Percentiles rank a stretch among this genome's conserved stretches.
These are phyloP conservation scores for Cystofilobasidium capitatum DNA, from an alignment of 768 basidiomycete species.

Conservation along the genomic window DNA sequence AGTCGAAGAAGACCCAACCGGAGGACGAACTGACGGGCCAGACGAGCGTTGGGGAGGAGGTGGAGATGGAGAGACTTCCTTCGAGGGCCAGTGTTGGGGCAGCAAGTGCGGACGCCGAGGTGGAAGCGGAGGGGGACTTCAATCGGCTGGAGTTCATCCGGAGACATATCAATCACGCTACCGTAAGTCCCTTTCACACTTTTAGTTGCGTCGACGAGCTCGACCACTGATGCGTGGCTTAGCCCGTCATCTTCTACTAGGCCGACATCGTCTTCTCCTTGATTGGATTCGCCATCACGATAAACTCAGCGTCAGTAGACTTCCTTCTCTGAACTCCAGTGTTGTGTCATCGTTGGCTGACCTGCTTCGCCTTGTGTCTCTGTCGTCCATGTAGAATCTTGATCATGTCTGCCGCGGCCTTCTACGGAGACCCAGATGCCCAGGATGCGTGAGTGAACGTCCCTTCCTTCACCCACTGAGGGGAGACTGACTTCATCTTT, in stretches of 20 bases:
- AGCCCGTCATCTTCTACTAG: constrained; percentile 16
- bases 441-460: constrained; percentile 24
- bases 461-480: background rate
- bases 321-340: no score
- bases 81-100: background rate
- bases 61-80: constrained; percentile 9
- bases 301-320: constrained; percentile 74
- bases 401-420: constrained; percentile 74
- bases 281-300: constrained; percentile 73
- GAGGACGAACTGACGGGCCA: no score
- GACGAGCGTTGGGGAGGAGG: constrained; percentile 27
- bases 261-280: constrained; percentile 56
- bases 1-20: no score
- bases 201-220: background rate
- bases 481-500: background rate
- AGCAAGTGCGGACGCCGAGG: constrained; percentile 20
- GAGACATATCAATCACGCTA: constrained; percentile 37
- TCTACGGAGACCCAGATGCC: constrained; percentile 45
- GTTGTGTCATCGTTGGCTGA: constrained; percentile 24
- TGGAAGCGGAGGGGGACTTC: constrained; percentile 35
- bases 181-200: constrained; percentile 29
- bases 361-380: constrained; percentile 11
- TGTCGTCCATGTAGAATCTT: constrained; percentile 51
- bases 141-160: constrained; percentile 37
- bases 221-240: background rate